Evolutionary conservation across 805 yeast genomes (phyloP).

Genomic region (Cephaloascus albidus): DNA sequence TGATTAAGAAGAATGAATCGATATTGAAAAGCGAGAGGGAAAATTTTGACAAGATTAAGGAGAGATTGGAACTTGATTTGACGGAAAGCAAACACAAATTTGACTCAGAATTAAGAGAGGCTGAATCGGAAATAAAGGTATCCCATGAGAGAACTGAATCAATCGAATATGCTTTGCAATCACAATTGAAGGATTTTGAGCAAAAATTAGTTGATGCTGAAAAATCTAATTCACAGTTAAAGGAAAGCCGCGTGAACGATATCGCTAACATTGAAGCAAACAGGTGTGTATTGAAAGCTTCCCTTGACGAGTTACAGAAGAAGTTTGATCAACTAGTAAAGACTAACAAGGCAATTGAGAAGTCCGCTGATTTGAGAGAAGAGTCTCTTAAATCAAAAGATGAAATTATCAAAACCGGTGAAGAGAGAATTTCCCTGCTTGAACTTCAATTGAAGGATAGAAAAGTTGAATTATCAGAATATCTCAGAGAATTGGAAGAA

Average conservation of each 20-base stretch:
- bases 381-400: not conserved
- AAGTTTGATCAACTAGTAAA: not conserved
- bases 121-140: conserved; percentile 14
- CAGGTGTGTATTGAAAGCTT: not conserved
- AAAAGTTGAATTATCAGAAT: conserved; percentile 4
- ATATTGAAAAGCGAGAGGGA: not conserved
- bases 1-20: conserved; percentile 6
- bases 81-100: conserved; percentile 8
- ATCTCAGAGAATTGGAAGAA: conserved; percentile 7
- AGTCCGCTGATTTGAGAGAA: too few relatives aligned
- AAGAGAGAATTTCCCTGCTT: not conserved
- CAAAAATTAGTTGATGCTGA: not conserved
- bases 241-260: not conserved
- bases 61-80: not conserved
- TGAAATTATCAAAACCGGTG: not conserved
- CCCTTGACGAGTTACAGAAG: not conserved
- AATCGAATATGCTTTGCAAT: not conserved
- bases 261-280: not conserved
- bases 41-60: not conserved
- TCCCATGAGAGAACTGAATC: not conserved
- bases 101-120: conserved; percentile 13
- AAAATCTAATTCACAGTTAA: not conserved
- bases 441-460: not conserved
- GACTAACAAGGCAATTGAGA: too few relatives aligned
- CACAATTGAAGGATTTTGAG: not conserved